Base-by-base conservation (phyloP, 163 green algal species). In the Scenedesmus sp. region DNA sequence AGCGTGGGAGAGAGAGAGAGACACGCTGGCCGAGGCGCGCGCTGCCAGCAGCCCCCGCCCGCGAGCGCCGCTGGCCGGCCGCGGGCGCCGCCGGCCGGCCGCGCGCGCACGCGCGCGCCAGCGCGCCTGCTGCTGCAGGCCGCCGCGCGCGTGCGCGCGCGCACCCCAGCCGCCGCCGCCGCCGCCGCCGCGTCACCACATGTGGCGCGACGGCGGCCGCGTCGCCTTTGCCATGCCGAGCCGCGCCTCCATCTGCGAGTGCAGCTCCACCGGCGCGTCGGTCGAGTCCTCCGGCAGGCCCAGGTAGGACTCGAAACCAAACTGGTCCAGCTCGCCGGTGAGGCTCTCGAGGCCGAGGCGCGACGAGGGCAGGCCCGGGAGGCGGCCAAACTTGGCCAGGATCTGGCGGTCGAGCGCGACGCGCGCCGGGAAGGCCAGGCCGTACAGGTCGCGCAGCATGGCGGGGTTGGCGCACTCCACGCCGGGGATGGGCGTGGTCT, bases 321-420 rank as follows among this genome's bases (percentile, higher is more conserved):
- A 97, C 39, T 95, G 87, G 66, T 98, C 94, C 31, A 98, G 89
- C 58, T 85, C 83, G 18, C 94, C 94, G 13, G 86, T 95, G 28
- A 97, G 63, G 13, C 88, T 83, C 56, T 97, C 91, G 22, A 96
- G 77, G 2, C 91, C 91, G 28, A 97, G 79, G 54, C 87, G 75
- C 3, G 87, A 94, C 7, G 88, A 94, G 9, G 88, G 87, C n/a
- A 95, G 71, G 34, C 75, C 75, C 15, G 75, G 75, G n/a, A 96
- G 87, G 1, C 94, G 86, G n/a, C 81, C 78, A 24, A 92, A 94
- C 83, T 87, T 91, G 57, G 65, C 57, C n/a, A 98, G 83, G 15
- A 98, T 95, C 74, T 98, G 93, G 45, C 77, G 71, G 83, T 98
- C 94, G 33, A 98, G 95, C 50, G 90, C 75, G 64, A 94, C 83